phyloP scores from a whole-genome alignment of 139 green algal genomes.

The Coelastrella sp. region DNA sequence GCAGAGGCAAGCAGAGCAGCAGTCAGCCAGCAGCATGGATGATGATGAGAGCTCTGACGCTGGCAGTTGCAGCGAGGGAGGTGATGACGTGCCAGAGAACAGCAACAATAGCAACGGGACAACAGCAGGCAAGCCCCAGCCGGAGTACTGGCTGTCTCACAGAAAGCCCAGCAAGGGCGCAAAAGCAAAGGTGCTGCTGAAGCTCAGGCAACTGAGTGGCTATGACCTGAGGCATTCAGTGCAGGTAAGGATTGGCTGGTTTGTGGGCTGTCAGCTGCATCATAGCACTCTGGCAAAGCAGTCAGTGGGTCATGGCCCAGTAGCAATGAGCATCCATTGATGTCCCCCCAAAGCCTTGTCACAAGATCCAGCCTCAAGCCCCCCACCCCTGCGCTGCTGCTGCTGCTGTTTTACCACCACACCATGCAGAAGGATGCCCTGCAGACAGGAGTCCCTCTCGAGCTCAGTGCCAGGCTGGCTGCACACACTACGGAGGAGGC shows the following conservation, averaged over 20 bases:
- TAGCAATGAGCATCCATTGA: neutral
- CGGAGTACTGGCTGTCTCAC: neutral
- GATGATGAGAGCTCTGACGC: conserved; percentile 4
- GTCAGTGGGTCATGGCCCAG: neutral
- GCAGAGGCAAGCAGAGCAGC: conserved; percentile 19
- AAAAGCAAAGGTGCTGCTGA: conserved; percentile 2
- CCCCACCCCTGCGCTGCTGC: neutral
- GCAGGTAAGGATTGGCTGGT: conserved; percentile 1
- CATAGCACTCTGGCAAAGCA: neutral
- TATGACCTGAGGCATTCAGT: conserved; percentile 26
- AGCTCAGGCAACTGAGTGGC: conserved; percentile 9
- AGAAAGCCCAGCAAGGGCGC: neutral
- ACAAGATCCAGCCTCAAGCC: neutral
- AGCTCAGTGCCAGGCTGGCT: conserved; percentile 2
- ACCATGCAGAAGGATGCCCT: conserved; percentile 29
- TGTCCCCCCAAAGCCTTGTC: neutral
- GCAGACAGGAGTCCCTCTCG: neutral
- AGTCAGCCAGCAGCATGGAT: neutral
- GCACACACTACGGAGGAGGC: conserved; percentile 9
- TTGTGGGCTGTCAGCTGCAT: neutral
- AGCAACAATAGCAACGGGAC: neutral
- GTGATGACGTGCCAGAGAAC: neutral
- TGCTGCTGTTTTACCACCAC: neutral
- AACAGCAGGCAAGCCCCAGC: neutral
- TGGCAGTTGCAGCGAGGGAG: conserved; percentile 3